Evolutionary conservation across 75 land plant genomes (phyloP).

Genomic region (Selaginella tamariscina): DNA sequence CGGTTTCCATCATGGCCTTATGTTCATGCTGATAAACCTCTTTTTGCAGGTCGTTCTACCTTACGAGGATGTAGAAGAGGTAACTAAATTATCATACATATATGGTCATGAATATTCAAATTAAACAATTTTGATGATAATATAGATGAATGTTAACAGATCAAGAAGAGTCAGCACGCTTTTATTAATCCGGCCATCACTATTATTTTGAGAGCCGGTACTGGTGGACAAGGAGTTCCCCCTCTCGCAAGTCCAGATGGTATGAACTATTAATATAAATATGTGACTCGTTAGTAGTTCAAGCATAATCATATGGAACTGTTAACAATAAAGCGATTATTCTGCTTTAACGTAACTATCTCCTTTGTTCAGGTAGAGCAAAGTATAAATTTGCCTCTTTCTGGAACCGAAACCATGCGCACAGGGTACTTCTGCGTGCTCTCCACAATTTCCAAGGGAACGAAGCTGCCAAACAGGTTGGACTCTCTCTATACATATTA

Average conservation of each 20-base stretch:
- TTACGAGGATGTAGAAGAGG: conserved; percentile 92
- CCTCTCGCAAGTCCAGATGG: conserved; percentile 95
- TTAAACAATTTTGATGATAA: not conserved
- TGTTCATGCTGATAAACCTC: not conserved
- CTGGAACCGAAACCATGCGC: conserved; percentile 95
- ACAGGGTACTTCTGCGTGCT: conserved; percentile 57
- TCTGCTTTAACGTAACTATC: not conserved
- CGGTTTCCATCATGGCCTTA: not conserved
- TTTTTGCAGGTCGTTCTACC: conserved; percentile 68
- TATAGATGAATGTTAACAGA: conserved; percentile 29
- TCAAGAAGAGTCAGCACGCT: conserved; percentile 91
- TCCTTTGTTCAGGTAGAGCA: conserved; percentile 56
- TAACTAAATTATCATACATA: conserved; percentile 12
- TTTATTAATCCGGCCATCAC: conserved; percentile 94
- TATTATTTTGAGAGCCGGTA: conserved; percentile 78
- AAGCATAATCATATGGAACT: not conserved
- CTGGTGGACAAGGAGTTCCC: conserved; percentile 99
- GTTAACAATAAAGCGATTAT: no score
- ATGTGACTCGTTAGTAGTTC: no score
- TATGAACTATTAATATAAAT: no score
- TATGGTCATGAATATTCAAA: not conserved
- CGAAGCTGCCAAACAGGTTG: conserved; percentile 58
- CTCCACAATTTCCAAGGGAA: conserved; percentile 46
- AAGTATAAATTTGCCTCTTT: conserved; percentile 98
- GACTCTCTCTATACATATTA: no score